These are phyloP conservation scores for Phoma sp. DNA, from an alignment of 2,329 filamentous ascomycete species.

Conservation along the genomic window DNA sequence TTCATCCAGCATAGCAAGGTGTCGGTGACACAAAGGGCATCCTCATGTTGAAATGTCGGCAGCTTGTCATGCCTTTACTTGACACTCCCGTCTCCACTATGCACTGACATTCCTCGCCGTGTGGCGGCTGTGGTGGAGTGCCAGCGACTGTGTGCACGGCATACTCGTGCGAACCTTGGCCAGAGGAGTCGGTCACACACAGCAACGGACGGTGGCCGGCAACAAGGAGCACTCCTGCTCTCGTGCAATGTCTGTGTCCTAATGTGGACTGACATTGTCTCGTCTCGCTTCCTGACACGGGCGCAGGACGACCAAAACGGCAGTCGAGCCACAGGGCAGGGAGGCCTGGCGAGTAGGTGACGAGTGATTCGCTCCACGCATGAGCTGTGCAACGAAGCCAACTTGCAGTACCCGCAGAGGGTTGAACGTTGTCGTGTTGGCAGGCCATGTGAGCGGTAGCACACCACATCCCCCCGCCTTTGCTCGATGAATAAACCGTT, in stretches of 20 bases:
- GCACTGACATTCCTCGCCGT: constrained; percentile 7
- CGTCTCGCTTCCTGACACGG: constrained; percentile 20
- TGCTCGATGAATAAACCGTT: constrained; percentile 20
- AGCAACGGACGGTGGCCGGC: constrained; percentile 7
- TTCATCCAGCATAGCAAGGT: constrained; percentile 1
- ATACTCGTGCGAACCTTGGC: constrained; percentile 19
- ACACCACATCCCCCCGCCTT: constrained; percentile 23
- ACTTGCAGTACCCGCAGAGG: constrained; percentile 14
- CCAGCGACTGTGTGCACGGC: constrained; percentile 26
- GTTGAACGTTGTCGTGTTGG: constrained; percentile 33
- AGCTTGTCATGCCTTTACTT: constrained; percentile 14
- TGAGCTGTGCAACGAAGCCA: constrained; percentile 26
- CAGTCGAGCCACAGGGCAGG: constrained; percentile 23
- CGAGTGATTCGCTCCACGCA: constrained; percentile 31
- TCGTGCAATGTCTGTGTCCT: constrained; percentile 16
- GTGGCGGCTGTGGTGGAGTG: constrained; percentile 34
- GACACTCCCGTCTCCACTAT: constrained; percentile 15
- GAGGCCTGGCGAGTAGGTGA: constrained; percentile 20
- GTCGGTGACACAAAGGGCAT: neutral
- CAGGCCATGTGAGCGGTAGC: constrained; percentile 28
- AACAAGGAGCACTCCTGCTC: constrained; percentile 7
- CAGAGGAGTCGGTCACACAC: constrained; percentile 6
- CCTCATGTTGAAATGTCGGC: neutral
- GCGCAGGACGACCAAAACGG: constrained; percentile 29
- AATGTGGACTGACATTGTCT: constrained; percentile 20